Conservation (phyloP, 805 yeast genomes). For the Candida berthetii region DNA sequence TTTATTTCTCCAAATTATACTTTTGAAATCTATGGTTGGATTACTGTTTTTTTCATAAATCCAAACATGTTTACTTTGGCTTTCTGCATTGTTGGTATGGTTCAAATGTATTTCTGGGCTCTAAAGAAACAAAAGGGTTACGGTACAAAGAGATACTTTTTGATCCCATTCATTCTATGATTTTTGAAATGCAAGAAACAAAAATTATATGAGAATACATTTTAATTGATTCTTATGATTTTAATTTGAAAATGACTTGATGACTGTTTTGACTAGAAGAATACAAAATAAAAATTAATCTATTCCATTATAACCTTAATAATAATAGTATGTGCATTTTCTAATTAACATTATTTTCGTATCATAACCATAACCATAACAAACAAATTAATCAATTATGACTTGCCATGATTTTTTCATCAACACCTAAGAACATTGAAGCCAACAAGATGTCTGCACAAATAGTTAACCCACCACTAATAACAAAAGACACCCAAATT, state of each 20-base stretch:
- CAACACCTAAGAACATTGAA: constrained; percentile 25
- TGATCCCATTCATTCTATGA: constrained; percentile 60
- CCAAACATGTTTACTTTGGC: constrained; percentile 74
- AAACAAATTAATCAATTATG: constrained; percentile 2
- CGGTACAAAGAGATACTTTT: constrained; percentile 71
- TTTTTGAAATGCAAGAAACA: too few species aligned
- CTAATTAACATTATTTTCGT: too few species aligned
- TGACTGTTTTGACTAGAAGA: too few species aligned
- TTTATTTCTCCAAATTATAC: constrained; percentile 94
- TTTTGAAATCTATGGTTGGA: constrained; percentile 79
- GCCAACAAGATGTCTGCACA: constrained; percentile 27
- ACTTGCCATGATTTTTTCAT: constrained; percentile 18
- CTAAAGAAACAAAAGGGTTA: constrained; percentile 77
- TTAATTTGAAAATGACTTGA: too few species aligned
- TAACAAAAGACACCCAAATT: constrained; percentile 44
- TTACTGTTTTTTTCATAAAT: constrained; percentile 58
- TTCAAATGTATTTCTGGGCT: constrained; percentile 93
- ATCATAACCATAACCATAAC: neutral
- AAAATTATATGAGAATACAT: too few species aligned
- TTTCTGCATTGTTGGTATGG: constrained; percentile 64
- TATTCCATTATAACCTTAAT: too few species aligned
- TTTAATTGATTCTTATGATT: too few species aligned
- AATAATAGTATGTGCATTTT: too few species aligned
- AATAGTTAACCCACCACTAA: constrained; percentile 43
- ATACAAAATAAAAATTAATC: too few species aligned